These are phyloP conservation scores for Mucor saturninus DNA, from an alignment of 371 early-diverging fungal species.

Conservation along the genomic window DNA sequence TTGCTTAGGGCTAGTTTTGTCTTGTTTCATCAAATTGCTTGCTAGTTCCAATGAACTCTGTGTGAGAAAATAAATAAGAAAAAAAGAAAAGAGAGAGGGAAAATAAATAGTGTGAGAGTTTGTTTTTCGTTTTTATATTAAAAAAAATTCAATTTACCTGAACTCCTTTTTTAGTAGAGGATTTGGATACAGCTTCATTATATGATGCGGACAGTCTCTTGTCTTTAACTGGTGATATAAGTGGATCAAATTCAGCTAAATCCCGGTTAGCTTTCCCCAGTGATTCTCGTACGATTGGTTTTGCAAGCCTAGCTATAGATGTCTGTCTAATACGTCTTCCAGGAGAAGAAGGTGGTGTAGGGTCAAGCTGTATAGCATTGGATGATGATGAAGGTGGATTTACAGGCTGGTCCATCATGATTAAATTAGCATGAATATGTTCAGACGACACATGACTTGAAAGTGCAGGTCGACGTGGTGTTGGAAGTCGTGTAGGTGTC, in stretches of 20 bases:
- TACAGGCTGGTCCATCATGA: not conserved
- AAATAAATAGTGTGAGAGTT: constrained; percentile 3
- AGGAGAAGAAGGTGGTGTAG: constrained; percentile 32
- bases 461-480: constrained; percentile 13
- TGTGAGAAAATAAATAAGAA: constrained; percentile 1
- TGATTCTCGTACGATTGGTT: constrained; percentile 1
- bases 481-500: constrained; percentile 27
- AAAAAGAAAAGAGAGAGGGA: constrained; percentile 1
- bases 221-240: constrained; percentile 20
- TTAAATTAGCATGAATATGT: not conserved
- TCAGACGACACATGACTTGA: constrained; percentile 8
- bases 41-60: not conserved
- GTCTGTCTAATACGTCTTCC: constrained; percentile 22
- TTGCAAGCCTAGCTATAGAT: constrained; percentile 22
- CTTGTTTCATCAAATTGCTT: constrained; percentile 16
- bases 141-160: constrained; percentile 8
- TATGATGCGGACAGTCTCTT: not conserved
- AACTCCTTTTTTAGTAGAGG: constrained; percentile 14
- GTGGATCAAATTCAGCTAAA: constrained; percentile 32
- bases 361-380: constrained; percentile 1
- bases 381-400: not conserved
- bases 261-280: constrained; percentile 28
- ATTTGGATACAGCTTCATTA: not conserved
- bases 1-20: not conserved
- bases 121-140: not conserved